Base-by-base conservation (phyloP, 768 basidiomycete species). In the Tubosaeta sp. region DNA sequence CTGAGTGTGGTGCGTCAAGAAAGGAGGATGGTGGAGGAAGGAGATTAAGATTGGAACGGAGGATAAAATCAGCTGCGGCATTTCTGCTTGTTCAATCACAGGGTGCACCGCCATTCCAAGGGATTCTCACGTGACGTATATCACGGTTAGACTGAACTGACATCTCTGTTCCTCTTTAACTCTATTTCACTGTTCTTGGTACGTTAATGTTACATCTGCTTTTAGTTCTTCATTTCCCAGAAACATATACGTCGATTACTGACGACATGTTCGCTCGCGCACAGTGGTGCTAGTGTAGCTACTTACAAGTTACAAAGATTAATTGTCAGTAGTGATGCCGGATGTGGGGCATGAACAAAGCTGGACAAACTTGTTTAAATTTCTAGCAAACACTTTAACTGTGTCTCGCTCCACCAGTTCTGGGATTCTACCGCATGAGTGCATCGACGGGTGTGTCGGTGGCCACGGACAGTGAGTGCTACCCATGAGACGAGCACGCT, bases 21-120 rank as follows among this genome's bases (percentile, higher is more conserved):
- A 19, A 19, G 19, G 38, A 24, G 12, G 29, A 31, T 30, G 30
- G 24, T 34, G 44, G 18, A 32, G 32, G 46, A 27, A 10, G 11
- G 46, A 36, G 46, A 43, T 32, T 32, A 38, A 38, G 11, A 40
- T 25, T 41, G 16, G 39, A 41, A 52, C 44, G 43, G 40, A 41
- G 40, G 24, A 41, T 25, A 24, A 41, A 19, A 31, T n/a, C 22
- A 10, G 11, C 8, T 71, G 73, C 71, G 73, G 72, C 73, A 75
- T 62, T 75, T 75, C 43, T 68, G 71, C 54, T 39, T 14, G n/a
- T n/a, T n/a, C n/a, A n/a, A n/a, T n/a, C n/a, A n/a, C n/a, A n/a
- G n/a, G n/a, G n/a, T n/a, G n/a, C n/a, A n/a, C n/a, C n/a, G n/a
- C n/a, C n/a, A 39, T 36, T 16, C 16, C 36, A 8, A 42, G 2